Evolutionary conservation across 805 yeast species (phyloP), one percentile per base, ranked within the genome.

Genomic region (Pichia scutulata): DNA sequence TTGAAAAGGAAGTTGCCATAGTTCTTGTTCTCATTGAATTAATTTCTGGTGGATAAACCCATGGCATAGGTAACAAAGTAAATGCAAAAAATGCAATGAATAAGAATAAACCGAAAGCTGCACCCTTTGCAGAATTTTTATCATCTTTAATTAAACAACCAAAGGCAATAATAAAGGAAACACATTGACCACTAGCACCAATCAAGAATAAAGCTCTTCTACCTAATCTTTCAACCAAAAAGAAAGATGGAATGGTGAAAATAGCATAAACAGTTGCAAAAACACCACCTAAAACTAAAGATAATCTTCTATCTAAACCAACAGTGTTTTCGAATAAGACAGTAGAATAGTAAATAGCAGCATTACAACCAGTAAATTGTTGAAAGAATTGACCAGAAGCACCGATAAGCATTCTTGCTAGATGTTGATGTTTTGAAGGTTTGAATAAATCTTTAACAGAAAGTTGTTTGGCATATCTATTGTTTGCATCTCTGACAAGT

Each of bases 351-450:
- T 81, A 82, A 55, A 81, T 80, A 55, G 82, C 81, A 45, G 85
- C 84, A 57, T 82, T 82, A 68, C 85, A 79, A 59, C 88, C 88
- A 47, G 84, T 77, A 58, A 82, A 76, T 65, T 82, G 87, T 68
- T 80, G 85, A 75, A 80, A 79, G 58, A 82, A 80, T 68, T 82
- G 87, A 24, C 84, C 69, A 9, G 84, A 78, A 2, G 84, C 70
- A 60, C 87, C 86, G 53, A 82, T 69, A 41, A 79, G 49, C 70
- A 79, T 77, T 71, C 84, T 72, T 62, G 75, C 77, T 58, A 80
- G 67, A 60, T 82, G 81, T 65, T 80, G 85, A 46, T 81, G 72
- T 62, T 79, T 80, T 30, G 73, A 71, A 41, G 65, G 60, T 24
- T 69, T 60, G 49, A 70, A 59, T 30, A 73, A 55, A 45, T 66